Evolutionary conservation across 176 grass and related monocot species (phyloP), one percentile per base, ranked within the genome.

Genomic region (Microstegium vimineum): DNA sequence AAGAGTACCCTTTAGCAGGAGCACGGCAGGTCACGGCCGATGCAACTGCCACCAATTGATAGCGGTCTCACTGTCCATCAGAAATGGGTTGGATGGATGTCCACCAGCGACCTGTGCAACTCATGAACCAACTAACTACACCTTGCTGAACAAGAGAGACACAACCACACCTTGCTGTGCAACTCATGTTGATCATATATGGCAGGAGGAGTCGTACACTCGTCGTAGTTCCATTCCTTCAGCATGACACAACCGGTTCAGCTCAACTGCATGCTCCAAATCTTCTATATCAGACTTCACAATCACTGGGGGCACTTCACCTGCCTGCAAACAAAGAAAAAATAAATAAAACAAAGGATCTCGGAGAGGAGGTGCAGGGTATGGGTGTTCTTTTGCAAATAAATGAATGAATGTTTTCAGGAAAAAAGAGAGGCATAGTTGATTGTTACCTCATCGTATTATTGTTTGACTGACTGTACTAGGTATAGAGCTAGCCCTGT

Each of bases 41-140:
- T 40, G 30, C 56, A 86, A 86, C 67, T 52, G 67, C 82, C 42
- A 79, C 68, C 52, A 80, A 28, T 71, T 71, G 37, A 77, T 78
- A 64, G 23, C 38, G 14, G 67, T 59, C 23, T 27, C 65, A 26
- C 13, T 5, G 34, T 33, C 42, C 41, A 34, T 80, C 84, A 33
- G n/a, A 10, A 37, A 74, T 14, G 8, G 69, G 57, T 43, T 74
- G 68, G 84, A 74, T 33, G 69, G n/a, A n/a, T n/a, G n/a, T n/a
- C 37, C 67, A 73, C 59, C 11, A 1, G 26, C 26, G 10, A 79
- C 34, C 28, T 26, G 12, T 32, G 51, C 25, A 57, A 42, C 40
- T 49, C 28, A 46, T 71, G 51, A 71, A 36, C 65, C 74, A 66
- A 57, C n/a, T n/a, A n/a, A n/a, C 41, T 45, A 66, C 23, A 17